Evolutionary conservation across 129 eudicot species (phyloP).

Genomic region (Oenanthe sinensis): DNA sequence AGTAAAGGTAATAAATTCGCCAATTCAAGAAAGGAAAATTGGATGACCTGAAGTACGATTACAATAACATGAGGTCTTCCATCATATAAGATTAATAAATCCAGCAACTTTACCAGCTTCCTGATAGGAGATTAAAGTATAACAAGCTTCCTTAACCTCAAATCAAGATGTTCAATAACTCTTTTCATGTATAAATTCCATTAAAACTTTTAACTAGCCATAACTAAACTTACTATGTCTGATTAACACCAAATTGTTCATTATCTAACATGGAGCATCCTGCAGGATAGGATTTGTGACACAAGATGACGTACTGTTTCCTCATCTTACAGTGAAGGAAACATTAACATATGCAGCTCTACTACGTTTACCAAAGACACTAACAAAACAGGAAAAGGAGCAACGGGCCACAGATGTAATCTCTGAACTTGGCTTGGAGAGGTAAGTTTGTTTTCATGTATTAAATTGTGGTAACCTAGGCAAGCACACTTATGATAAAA

Average conservation of each 20-base stretch:
- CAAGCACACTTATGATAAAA: background rate
- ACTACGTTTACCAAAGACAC: conserved; percentile 49
- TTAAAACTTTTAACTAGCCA: background rate
- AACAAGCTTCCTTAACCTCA: background rate
- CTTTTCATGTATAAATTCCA: background rate
- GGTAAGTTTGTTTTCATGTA: conserved; percentile 27
- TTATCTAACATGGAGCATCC: background rate
- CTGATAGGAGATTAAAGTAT: background rate
- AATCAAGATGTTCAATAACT: background rate
- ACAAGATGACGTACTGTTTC: conserved; percentile 86
- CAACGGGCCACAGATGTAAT: conserved; percentile 72
- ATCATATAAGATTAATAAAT: background rate
- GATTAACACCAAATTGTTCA: background rate
- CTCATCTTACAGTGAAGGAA: conserved; percentile 84
- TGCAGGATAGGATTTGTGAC: conserved; percentile 98
- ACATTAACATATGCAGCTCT: conserved; percentile 80
- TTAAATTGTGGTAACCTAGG: background rate
- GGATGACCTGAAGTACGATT: background rate
- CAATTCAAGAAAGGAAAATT: background rate
- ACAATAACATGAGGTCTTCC: background rate
- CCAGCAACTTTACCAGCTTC: background rate
- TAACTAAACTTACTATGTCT: background rate
- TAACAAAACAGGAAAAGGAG: conserved; percentile 67
- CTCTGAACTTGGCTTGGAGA: conserved; percentile 73
- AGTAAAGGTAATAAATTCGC: background rate